Evolutionary conservation across 2,329 filamentous ascomycete species (phyloP), one percentile per base, ranked within the genome.

Genomic region (Ophiostoma himal-ulmi): DNA sequence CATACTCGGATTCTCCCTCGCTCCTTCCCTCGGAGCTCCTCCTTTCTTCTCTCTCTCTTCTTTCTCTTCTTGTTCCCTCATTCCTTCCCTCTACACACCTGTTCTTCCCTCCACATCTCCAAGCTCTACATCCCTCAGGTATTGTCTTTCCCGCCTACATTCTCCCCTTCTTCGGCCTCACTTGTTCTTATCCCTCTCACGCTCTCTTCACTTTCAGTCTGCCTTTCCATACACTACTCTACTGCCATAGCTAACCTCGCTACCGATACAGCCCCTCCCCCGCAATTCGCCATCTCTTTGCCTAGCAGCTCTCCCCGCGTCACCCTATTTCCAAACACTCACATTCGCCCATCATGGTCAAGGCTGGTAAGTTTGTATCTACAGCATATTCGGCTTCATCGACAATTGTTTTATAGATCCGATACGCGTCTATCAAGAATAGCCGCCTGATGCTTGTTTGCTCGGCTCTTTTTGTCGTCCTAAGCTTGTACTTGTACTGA

Each of bases 321-420:
- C 62, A 26, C 34, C 20, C 57, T 20, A 44, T 20, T 37, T 54
- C 22, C 64, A 70, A 67, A 41, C 36, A 67, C 22, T 70, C 60
- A 37, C 67, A 71, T 34, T 48, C 68, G 70, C 68, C 71, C 77
- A 80, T 76, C 68, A 80, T 80, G 79, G 79, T 80, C 75, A 80
- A 80, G 74, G 79, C 79, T 69, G 79, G 79, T 80, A 77, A 10
- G 76, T 57, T 44, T 69, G 57, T 64, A 17, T 57, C 52, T 26
- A 10, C 22, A 22, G 70, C 57, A 48, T 17, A 37, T n/a, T 26
- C 8, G 5, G 52, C 52, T 57, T 57, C 20, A 17, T n/a, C 22
- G 7, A 4, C 37, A n/a, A 17, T 62, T 39, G 30, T 17, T 57
- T 57, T 11, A 34, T 36, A 17, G 3, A 34, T 14, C 5, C 30